A percentile compares a stretch with the other conserved stretches of the same genome.
phyloP scores from a whole-genome alignment of 1,284 basidiomycete species.

The Grifola frondosa region DNA sequence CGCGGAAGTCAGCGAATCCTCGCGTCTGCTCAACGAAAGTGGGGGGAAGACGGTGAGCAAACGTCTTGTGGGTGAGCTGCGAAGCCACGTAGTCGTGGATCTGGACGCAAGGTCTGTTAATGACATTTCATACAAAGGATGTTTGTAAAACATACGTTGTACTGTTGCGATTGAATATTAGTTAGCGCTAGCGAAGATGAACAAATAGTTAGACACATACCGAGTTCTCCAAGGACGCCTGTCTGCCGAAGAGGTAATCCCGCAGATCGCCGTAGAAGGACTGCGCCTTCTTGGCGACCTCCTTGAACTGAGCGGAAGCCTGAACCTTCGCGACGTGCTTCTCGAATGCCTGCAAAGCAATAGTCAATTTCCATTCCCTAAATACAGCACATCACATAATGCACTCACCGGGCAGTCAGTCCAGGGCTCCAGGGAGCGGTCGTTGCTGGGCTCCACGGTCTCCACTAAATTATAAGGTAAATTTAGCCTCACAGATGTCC shows the following conservation, averaged over 20 bases:
- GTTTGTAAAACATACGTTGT: slow-evolving; percentile 53
- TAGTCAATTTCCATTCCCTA: not conserved
- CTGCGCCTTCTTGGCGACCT: slow-evolving; percentile 50
- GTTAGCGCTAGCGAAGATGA: slow-evolving; percentile 5
- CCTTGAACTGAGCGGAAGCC: slow-evolving; percentile 63
- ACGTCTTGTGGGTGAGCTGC: slow-evolving; percentile 73
- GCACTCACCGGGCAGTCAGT: slow-evolving; percentile 71
- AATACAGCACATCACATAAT: not conserved
- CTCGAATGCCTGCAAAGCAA: slow-evolving; percentile 50
- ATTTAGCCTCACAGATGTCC: not conserved
- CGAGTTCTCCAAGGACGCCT: slow-evolving; percentile 67
- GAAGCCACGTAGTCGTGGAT: slow-evolving; percentile 79
- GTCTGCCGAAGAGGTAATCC: slow-evolving; percentile 69
- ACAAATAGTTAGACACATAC: slow-evolving; percentile 38
- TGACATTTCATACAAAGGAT: not conserved
- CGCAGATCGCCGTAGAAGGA: slow-evolving; percentile 66
- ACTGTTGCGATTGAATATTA: slow-evolving; percentile 36
- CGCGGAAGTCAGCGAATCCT: slow-evolving; percentile 74
- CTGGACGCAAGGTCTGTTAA: slow-evolving; percentile 31
- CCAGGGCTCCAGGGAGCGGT: slow-evolving; percentile 83
- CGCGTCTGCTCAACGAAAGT: slow-evolving; percentile 69
- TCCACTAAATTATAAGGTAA: slow-evolving; percentile 48
- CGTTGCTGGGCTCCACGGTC: slow-evolving; percentile 81
- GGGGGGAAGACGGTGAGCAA: slow-evolving; percentile 69
- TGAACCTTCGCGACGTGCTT: slow-evolving; percentile 60